phyloP scores from a whole-genome alignment of 2,329 filamentous ascomycete genomes.

The Colletotrichum eleusines region DNA sequence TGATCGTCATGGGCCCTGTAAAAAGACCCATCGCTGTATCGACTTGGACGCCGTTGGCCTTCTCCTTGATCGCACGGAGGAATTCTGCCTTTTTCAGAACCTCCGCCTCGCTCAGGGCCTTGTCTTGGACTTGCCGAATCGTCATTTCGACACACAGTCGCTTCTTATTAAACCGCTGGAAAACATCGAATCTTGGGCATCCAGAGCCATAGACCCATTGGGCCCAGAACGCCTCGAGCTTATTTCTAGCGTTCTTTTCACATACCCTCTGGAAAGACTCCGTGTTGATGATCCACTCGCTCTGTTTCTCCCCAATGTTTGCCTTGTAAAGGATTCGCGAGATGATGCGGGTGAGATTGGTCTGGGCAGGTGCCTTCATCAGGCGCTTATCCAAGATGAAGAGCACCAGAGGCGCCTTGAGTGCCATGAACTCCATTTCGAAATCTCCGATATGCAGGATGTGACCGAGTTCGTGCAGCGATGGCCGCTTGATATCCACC shows the following conservation, averaged over 20 bases:
- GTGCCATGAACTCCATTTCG: conserved; percentile 89
- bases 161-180: conserved; percentile 97
- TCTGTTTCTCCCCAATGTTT: conserved; percentile 71
- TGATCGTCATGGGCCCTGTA: conserved; percentile 95
- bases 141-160: conserved; percentile 93
- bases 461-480: conserved; percentile 83
- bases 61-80: conserved; percentile 86
- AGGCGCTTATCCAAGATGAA: conserved; percentile 94
- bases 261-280: conserved; percentile 85
- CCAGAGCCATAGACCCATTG: conserved; percentile 94
- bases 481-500: conserved; percentile 84
- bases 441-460: conserved; percentile 83
- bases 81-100: conserved; percentile 73
- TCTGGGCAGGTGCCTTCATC: conserved; percentile 78
- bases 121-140: conserved; percentile 79
- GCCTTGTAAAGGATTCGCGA: conserved; percentile 88
- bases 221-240: conserved; percentile 89
- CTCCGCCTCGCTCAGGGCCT: conserved; percentile 45
- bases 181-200: conserved; percentile 88
- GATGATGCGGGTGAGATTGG: conserved; percentile 86
- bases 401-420: conserved; percentile 91
- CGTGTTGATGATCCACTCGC: conserved; percentile 80
- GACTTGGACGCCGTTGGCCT: conserved; percentile 75
- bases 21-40: conserved; percentile 83
- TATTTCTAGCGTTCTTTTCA: conserved; percentile 88